Conservation (phyloP, 177 flowering plant species). For the Vitis hybrid region DNA sequence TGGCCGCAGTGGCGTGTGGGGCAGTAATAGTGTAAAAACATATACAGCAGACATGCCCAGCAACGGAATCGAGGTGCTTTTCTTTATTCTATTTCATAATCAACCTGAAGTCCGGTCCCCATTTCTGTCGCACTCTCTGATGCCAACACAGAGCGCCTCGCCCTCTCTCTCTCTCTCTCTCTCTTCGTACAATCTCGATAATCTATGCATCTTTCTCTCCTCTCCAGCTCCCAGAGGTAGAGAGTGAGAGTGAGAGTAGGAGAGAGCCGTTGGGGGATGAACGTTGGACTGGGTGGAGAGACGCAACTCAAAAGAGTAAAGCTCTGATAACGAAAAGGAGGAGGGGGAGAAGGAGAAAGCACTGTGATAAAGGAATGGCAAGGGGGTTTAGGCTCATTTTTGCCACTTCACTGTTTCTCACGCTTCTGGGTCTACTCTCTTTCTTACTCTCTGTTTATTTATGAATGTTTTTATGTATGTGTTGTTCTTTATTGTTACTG, state of each 20-base stretch:
- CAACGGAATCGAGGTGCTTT: conserved; percentile 32
- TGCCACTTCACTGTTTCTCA: conserved; percentile 30
- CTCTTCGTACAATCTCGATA: background rate
- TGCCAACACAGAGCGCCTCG: background rate
- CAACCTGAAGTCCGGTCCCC: conserved; percentile 27
- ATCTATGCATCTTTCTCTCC: conserved; percentile 5
- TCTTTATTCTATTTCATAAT: conserved; percentile 18
- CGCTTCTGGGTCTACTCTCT: conserved; percentile 33
- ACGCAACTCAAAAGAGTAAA: background rate
- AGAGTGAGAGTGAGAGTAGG: background rate
- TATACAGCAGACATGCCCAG: conserved; percentile 21
- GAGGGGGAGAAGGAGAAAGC: conserved; percentile 5
- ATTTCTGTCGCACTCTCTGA: conserved; percentile 4
- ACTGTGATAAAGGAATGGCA: conserved; percentile 28
- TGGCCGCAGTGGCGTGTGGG: background rate
- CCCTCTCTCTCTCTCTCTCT: conserved; percentile 13
- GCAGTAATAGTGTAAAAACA: background rate
- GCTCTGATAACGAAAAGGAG: background rate
- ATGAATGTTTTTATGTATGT: background rate
- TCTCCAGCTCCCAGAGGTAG: background rate
- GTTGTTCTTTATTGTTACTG: background rate
- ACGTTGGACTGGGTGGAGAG: background rate
- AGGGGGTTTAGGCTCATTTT: conserved; percentile 21
- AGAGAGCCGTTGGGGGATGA: conserved; percentile 3
- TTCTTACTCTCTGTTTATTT: background rate